These are phyloP conservation scores for Fusarium piperis DNA, from an alignment of 2,329 filamentous ascomycete genomes.

Conservation along the genomic window DNA sequence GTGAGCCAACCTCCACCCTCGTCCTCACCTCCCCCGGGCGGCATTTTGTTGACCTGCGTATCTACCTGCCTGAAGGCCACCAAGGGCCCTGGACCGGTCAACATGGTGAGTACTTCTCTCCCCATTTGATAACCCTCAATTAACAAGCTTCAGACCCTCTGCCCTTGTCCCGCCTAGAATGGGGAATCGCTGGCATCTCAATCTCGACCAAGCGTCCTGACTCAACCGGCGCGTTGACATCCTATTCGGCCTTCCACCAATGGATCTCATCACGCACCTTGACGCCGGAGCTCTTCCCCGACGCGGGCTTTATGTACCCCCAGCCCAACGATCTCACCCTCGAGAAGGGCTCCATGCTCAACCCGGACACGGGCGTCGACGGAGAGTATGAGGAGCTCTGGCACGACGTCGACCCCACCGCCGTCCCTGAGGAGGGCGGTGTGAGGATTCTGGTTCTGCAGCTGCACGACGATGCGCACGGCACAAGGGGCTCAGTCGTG, in stretches of 20 bases:
- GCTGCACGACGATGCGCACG: constrained; percentile 22
- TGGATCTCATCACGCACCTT: constrained; percentile 66
- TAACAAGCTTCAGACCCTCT: constrained; percentile 29
- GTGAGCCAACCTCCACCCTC: constrained; percentile 70
- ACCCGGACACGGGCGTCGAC: constrained; percentile 61
- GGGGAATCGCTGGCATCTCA: constrained; percentile 71
- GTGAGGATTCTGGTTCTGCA: constrained; percentile 17
- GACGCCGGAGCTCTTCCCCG: constrained; percentile 52
- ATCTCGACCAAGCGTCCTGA: constrained; percentile 46
- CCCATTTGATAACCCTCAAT: not conserved
- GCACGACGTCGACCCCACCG: constrained; percentile 56
- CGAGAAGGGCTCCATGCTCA: constrained; percentile 69
- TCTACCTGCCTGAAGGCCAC: constrained; percentile 50
- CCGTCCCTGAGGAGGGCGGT: constrained; percentile 5
- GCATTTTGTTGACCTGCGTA: constrained; percentile 70
- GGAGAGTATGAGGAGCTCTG: constrained; percentile 75
- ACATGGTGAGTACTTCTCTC: constrained; percentile 16
- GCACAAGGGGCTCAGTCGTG: constrained; percentile 60
- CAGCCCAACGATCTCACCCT: constrained; percentile 54
- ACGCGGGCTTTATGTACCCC: constrained; percentile 67
- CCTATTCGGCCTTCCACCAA: constrained; percentile 63
- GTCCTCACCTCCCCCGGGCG: constrained; percentile 69
- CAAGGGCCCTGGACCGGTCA: constrained; percentile 27
- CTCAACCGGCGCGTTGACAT: constrained; percentile 38
- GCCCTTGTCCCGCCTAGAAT: constrained; percentile 60